phyloP scores from a whole-genome alignment of 352 stramenopile species.

The Pythium phragmiticola region DNA sequence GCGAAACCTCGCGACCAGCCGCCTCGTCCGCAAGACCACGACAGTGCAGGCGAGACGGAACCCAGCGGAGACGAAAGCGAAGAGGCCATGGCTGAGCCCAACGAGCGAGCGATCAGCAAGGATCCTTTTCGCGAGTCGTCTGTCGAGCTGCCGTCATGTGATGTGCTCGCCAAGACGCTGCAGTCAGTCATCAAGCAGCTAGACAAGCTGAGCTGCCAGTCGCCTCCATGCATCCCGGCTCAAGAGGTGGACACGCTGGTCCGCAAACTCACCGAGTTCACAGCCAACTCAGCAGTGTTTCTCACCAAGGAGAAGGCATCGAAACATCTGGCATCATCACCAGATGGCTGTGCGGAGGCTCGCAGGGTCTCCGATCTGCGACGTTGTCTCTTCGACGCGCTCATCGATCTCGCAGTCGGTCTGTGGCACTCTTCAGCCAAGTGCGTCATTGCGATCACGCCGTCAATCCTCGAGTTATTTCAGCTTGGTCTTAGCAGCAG shows the following conservation, averaged over 20 bases:
- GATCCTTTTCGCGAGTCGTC: constrained; percentile 42
- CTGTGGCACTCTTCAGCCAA: constrained; percentile 33
- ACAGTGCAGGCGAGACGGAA: constrained; percentile 5
- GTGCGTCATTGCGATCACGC: constrained; percentile 42
- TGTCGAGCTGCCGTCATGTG: constrained; percentile 42
- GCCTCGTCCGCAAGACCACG: neutral
- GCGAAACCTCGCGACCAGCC: neutral
- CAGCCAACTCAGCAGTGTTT: neutral
- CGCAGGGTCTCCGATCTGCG: constrained; percentile 23
- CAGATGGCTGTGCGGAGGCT: neutral
- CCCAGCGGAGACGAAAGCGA: constrained; percentile 4
- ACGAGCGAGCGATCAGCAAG: neutral
- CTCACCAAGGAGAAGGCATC: neutral
- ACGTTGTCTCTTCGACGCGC: constrained; percentile 29
- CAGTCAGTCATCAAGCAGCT: constrained; percentile 30
- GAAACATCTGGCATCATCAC: neutral
- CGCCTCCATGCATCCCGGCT: neutral
- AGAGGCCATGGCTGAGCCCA: neutral
- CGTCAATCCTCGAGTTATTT: constrained; percentile 45
- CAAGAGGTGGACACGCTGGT: neutral
- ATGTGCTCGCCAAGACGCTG: constrained; percentile 33
- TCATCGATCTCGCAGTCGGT: constrained; percentile 28
- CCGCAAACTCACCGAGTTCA: constrained; percentile 1
- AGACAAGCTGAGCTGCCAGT: constrained; percentile 15
- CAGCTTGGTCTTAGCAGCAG: neutral